phyloP scores from a whole-genome alignment of 2,329 filamentous ascomycete species.

The Hirsutella rhossiliensis region DNA sequence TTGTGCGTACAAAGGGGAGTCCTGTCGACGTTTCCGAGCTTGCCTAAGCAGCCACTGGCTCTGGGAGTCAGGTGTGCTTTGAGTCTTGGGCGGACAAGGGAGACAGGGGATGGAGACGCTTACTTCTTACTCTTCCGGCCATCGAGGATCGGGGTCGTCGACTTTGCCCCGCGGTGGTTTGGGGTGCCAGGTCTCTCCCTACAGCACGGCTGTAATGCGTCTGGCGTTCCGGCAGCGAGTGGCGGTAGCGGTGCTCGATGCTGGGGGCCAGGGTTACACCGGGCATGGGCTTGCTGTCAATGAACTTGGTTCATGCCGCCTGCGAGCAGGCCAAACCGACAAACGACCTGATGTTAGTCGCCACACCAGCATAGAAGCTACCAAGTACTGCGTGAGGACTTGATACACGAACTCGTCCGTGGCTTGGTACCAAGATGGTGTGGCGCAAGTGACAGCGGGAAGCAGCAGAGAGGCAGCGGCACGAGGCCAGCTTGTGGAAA shows the following conservation, averaged over 20 bases:
- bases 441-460: neutral
- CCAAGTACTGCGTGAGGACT: neutral
- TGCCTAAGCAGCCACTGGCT: neutral
- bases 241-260: constrained; percentile 3
- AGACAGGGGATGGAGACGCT: neutral
- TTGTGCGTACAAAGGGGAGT: neutral
- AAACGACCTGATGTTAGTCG: neutral
- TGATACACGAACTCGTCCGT: neutral
- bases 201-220: neutral
- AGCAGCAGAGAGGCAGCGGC: neutral
- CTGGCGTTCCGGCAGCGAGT: neutral
- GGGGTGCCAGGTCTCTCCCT: neutral
- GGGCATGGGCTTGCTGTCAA: constrained; percentile 1
- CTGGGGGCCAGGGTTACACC: constrained; percentile 5
- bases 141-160: too few species aligned
- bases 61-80: neutral
- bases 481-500: neutral
- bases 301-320: neutral
- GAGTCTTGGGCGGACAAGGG: neutral
- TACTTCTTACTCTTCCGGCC: neutral
- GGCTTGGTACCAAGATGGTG: neutral
- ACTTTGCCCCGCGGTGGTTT: neutral
- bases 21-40: neutral
- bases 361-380: neutral
- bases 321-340: neutral